phyloP scores from a whole-genome alignment of 176 grass and related monocot genomes.

The Carex parvula region DNA sequence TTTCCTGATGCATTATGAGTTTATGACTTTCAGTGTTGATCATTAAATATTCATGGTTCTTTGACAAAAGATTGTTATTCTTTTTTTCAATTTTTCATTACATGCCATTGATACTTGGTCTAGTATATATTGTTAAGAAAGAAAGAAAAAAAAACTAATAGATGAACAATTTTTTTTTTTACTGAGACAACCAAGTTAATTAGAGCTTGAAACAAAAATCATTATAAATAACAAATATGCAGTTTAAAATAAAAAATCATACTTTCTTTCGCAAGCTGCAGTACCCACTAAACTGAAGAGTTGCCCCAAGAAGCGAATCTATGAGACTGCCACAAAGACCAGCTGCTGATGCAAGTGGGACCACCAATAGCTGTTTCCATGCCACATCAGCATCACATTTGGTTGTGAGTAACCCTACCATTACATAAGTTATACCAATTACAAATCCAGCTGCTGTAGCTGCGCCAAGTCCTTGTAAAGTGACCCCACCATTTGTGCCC shows the following conservation, averaged over 20 bases:
- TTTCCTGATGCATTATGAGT: conserved; percentile 19
- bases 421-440: conserved; percentile 56
- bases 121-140: background rate
- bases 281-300: conserved; percentile 87
- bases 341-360: conserved; percentile 62
- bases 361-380: conserved; percentile 49
- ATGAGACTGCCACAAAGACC: conserved; percentile 85
- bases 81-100: background rate
- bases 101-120: background rate
- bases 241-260: conserved; percentile 20
- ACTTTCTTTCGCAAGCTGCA: conserved; percentile 89
- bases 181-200: conserved; percentile 16
- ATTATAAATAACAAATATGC: background rate
- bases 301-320: conserved; percentile 92
- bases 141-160: background rate
- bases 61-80: background rate
- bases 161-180: background rate
- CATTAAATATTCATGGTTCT: background rate
- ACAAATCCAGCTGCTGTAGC: conserved; percentile 63
- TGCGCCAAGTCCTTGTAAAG: conserved; percentile 68
- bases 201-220: background rate
- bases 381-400: conserved; percentile 56
- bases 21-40: background rate
- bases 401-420: conserved; percentile 61
- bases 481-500: conserved; percentile 88